These are phyloP conservation scores for Fusarium denticulatum DNA, from an alignment of 2,329 filamentous ascomycete genomes.

Conservation along the genomic window DNA sequence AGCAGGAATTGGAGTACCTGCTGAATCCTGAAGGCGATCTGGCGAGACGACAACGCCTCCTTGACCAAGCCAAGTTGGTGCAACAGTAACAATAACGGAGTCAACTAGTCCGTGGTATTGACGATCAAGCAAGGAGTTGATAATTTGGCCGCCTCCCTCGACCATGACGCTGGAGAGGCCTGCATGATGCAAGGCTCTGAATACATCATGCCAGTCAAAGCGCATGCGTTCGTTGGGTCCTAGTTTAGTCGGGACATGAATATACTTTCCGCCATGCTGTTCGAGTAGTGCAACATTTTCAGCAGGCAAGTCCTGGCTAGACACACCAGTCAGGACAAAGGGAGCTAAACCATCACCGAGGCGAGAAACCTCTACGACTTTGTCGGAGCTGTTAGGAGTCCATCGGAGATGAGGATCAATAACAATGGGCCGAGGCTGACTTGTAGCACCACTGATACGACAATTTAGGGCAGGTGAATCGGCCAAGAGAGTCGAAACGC, in stretches of 20 bases:
- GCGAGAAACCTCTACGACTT: conserved; percentile 72
- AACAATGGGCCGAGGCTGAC: conserved; percentile 82
- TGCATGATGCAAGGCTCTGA: conserved; percentile 65
- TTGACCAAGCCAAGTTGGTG: conserved; percentile 87
- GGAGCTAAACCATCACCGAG: conserved; percentile 76
- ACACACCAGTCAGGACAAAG: conserved; percentile 70
- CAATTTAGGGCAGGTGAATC: conserved; percentile 91
- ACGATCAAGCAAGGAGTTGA: conserved; percentile 80
- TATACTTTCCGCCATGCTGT: conserved; percentile 63
- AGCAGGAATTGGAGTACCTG: conserved; percentile 66
- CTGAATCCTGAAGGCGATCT: conserved; percentile 60
- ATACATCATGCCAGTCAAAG: conserved; percentile 72
- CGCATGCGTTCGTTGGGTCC: conserved; percentile 53
- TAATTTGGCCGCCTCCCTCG: conserved; percentile 84
- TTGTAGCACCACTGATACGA: conserved; percentile 69
- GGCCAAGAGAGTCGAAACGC: conserved; percentile 82
- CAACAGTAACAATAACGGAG: conserved; percentile 87
- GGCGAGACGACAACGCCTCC: conserved; percentile 85
- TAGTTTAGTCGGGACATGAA: conserved; percentile 52
- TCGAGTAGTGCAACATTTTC: conserved; percentile 56
- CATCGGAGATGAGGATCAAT: conserved; percentile 84
- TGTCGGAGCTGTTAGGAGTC: conserved; percentile 67
- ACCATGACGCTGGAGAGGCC: conserved; percentile 86
- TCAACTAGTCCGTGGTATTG: conserved; percentile 71
- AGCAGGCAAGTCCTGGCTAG: conserved; percentile 55